phyloP scores from a whole-genome alignment of 331 rosid genomes.

The Rhamnella rubrinervis region DNA sequence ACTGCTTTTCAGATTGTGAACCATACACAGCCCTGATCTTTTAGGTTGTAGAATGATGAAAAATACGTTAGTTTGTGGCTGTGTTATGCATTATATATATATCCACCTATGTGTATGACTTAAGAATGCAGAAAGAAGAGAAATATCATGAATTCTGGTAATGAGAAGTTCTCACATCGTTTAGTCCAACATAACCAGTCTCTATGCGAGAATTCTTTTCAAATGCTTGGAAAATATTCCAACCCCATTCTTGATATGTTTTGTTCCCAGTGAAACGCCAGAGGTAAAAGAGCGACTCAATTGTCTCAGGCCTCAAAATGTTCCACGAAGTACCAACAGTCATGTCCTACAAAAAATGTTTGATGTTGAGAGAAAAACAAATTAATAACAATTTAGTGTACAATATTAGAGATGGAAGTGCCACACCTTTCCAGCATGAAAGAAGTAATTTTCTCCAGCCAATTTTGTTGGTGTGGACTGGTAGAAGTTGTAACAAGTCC shows the following conservation, averaged over 20 bases:
- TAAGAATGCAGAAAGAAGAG: neutral
- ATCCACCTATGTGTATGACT: neutral
- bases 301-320: conserved; percentile 29
- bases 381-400: neutral
- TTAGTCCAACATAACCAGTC: conserved; percentile 23
- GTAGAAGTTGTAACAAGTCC: conserved; percentile 29
- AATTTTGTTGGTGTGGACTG: conserved; percentile 18
- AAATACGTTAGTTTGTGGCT: neutral
- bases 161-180: conserved; percentile 16
- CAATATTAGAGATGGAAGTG: neutral
- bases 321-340: conserved; percentile 16
- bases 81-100: neutral
- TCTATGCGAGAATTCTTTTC: conserved; percentile 23
- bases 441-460: conserved; percentile 25
- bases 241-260: conserved; percentile 30
- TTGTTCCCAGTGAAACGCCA: conserved; percentile 30
- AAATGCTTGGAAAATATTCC: conserved; percentile 29
- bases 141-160: neutral
- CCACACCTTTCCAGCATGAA: conserved; percentile 16
- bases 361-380: neutral
- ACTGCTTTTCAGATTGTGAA: no score
- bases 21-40: no score
- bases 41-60: neutral
- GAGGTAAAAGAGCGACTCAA: conserved; percentile 26
- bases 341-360: conserved; percentile 46